Evolutionary conservation across 306 rosid genomes (phyloP).

Genomic region (Prinsepia uniflora): DNA sequence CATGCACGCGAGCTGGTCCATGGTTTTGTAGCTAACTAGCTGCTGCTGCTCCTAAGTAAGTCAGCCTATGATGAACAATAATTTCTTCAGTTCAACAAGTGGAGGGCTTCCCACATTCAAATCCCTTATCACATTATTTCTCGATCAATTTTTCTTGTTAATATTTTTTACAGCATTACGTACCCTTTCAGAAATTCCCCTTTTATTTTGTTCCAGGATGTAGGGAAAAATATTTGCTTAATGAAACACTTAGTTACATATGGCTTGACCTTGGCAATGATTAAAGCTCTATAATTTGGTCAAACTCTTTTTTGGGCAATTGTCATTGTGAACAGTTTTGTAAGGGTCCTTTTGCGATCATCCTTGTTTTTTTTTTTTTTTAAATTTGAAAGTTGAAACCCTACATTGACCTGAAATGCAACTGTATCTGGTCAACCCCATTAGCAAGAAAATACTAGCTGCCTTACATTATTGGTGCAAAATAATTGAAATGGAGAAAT

Average conservation of each 20-base stretch:
- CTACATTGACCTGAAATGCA: conserved; percentile 49
- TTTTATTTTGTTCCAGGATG: neutral
- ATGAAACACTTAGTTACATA: neutral
- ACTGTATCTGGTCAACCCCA: conserved; percentile 46
- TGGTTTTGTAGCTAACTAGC: neutral
- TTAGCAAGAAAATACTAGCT: conserved; percentile 11
- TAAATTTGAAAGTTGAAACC: conserved; percentile 6
- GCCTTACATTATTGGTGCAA: conserved; percentile 32
- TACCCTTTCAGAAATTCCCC: too few relatives aligned
- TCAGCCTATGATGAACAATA: conserved; percentile 43
- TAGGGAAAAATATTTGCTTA: conserved; percentile 21
- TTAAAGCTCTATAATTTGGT: conserved; percentile 22
- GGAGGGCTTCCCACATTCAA: neutral
- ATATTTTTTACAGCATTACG: too few relatives aligned
- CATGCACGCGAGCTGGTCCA: conserved; percentile 33
- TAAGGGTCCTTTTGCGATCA: conserved; percentile 26
- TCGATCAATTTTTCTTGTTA: conserved; percentile 32
- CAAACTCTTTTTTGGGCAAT: conserved; percentile 25
- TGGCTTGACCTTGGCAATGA: conserved; percentile 35
- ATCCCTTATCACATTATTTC: conserved; percentile 35
- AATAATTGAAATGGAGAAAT: conserved; percentile 32
- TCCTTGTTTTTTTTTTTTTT: conserved; percentile 37
- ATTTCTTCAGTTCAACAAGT: conserved; percentile 12
- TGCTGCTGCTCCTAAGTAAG: neutral
- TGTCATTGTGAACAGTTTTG: conserved; percentile 20